Evolutionary conservation across 495 filamentous ascomycete species (phyloP).

Genomic region (Neurospora hispaniola): DNA sequence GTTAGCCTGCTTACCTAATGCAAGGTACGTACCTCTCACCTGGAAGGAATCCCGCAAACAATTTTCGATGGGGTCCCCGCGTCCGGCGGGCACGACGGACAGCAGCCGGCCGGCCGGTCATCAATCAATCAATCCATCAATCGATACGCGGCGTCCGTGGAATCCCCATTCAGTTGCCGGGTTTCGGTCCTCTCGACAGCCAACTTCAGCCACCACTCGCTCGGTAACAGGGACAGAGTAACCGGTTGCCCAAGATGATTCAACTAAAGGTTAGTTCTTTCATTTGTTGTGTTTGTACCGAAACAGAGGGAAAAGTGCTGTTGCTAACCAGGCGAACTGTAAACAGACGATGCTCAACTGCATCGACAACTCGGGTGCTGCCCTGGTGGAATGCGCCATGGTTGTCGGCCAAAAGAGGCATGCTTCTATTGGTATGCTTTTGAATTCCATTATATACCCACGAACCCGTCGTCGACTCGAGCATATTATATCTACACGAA

Average conservation of each 20-base stretch:
- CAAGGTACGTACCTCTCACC: background rate
- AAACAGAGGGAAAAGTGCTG: too few relatives aligned
- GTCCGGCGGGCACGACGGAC: background rate
- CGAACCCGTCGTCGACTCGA: background rate
- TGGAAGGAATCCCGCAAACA: slow-evolving; percentile 4
- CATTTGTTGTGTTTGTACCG: too few relatives aligned
- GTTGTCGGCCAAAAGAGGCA: slow-evolving; percentile 83
- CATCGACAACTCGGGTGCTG: slow-evolving; percentile 99
- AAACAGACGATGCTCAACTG: slow-evolving; percentile 90
- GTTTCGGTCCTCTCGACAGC: background rate
- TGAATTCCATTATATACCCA: background rate
- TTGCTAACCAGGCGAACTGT: slow-evolving; percentile 9
- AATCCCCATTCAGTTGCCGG: background rate
- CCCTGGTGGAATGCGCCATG: slow-evolving; percentile 91
- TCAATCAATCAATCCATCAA: background rate
- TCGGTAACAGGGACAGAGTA: background rate
- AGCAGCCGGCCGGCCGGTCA: background rate
- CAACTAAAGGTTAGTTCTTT: slow-evolving; percentile 61
- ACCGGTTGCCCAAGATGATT: slow-evolving; percentile 61
- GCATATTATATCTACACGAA: background rate
- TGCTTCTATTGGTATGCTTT: slow-evolving; percentile 72
- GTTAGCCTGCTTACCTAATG: slow-evolving; percentile 16
- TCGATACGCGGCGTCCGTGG: background rate
- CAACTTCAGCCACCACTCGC: background rate
- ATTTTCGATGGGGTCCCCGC: slow-evolving; percentile 10